Evolutionary conservation across 805 yeast genomes (phyloP).

Genomic region (Danielia reshetovae): DNA sequence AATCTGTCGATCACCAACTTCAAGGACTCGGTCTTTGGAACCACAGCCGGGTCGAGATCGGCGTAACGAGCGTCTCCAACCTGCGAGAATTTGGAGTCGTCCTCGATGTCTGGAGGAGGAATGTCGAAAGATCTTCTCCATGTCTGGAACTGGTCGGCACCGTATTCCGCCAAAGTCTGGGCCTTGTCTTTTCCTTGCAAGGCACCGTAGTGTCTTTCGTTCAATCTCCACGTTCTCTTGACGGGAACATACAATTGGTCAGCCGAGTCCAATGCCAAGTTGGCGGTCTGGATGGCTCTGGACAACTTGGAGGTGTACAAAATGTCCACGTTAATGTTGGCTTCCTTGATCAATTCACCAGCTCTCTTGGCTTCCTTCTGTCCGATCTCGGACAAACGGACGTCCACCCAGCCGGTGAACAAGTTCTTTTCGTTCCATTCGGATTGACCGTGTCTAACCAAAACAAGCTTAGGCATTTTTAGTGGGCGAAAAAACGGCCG

Average conservation of each 20-base stretch:
- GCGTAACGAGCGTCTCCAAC: slow-evolving; percentile 79
- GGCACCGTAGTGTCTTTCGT: slow-evolving; percentile 99
- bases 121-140: slow-evolving; percentile 98
- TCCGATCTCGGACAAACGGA: slow-evolving; percentile 77
- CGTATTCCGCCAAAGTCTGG: slow-evolving; percentile 80
- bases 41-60: slow-evolving; percentile 76
- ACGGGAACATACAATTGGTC: slow-evolving; percentile 90
- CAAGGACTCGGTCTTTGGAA: slow-evolving; percentile 94
- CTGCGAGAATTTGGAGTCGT: slow-evolving; percentile 78
- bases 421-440: slow-evolving; percentile 98
- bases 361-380: slow-evolving; percentile 89
- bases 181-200: slow-evolving; percentile 98
- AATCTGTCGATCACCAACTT: slow-evolving; percentile 93
- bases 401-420: slow-evolving; percentile 99
- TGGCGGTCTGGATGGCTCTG: slow-evolving; percentile 96
- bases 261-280: slow-evolving; percentile 84
- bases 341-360: slow-evolving; percentile 85
- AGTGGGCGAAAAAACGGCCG: slow-evolving; percentile 2
- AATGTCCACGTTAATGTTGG: slow-evolving; percentile 80
- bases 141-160: slow-evolving; percentile 88
- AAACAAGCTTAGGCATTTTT: slow-evolving; percentile 64
- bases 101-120: slow-evolving; percentile 89
- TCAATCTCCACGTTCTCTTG: slow-evolving; percentile 94
- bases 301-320: slow-evolving; percentile 87
- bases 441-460: slow-evolving; percentile 98